A percentile compares a stretch with the other conserved stretches of the same genome.
Conservation (phyloP, 768 basidiomycete genomes). For the Lactarius psammicola region DNA sequence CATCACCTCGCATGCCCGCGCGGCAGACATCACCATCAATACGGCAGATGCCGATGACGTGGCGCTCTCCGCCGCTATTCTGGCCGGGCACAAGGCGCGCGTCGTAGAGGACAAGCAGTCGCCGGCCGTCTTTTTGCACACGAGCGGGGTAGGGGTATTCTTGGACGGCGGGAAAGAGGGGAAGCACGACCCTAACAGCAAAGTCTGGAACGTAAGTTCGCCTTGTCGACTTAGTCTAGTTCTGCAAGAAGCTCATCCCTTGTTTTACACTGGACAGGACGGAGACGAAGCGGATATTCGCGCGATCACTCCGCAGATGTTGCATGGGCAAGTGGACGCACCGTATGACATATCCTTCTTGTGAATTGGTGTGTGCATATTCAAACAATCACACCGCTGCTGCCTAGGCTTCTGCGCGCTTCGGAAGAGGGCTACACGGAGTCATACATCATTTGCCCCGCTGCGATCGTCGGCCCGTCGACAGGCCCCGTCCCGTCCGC, state of each 20-base stretch:
- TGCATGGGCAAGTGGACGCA: slow-evolving; percentile 15
- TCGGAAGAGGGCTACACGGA: slow-evolving; percentile 10
- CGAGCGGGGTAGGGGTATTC: slow-evolving; percentile 21
- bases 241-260: neutral
- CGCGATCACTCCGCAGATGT: slow-evolving; percentile 14
- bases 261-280: slow-evolving; percentile 10
- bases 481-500: slow-evolving; percentile 8
- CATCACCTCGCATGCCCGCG: slow-evolving; percentile 8
- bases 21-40: slow-evolving; percentile 16
- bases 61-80: slow-evolving; percentile 12
- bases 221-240: neutral
- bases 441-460: slow-evolving; percentile 19
- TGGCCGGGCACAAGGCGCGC: slow-evolving; percentile 19
- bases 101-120: slow-evolving; percentile 3
- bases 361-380: too few relatives aligned
- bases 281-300: slow-evolving; percentile 21
- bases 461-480: slow-evolving; percentile 12
- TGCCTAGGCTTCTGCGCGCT: slow-evolving; percentile 14
- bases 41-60: slow-evolving; percentile 15
- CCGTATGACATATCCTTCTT: slow-evolving; percentile 11
- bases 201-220: slow-evolving; percentile 20
- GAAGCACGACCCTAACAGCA: slow-evolving; percentile 10
- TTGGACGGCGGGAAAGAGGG: slow-evolving; percentile 12
- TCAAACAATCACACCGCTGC: neutral
- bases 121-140: slow-evolving; percentile 13